A percentile compares a stretch with the other conserved stretches of the same genome.
Conservation (phyloP, 2,329 filamentous ascomycete species). For the Colletotrichum scovillei region DNA sequence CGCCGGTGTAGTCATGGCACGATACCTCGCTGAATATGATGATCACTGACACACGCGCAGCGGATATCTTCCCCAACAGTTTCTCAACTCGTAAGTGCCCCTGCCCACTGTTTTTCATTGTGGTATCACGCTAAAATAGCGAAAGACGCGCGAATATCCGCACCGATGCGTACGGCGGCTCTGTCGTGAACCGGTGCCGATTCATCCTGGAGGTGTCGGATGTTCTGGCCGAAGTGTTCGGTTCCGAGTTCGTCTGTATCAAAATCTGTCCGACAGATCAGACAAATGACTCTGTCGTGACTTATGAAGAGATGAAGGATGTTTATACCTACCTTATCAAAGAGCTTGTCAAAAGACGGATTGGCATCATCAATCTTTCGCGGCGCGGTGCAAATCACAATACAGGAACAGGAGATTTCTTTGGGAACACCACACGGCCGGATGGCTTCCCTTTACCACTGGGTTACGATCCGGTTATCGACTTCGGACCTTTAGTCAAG, state of each 20-base stretch:
- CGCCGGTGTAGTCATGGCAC: not conserved
- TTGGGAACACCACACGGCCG: not conserved
- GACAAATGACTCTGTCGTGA: constrained; percentile 58
- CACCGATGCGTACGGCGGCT: constrained; percentile 61
- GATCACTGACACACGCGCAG: not conserved
- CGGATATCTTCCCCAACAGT: constrained; percentile 21
- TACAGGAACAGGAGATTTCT: not conserved
- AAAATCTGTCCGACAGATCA: constrained; percentile 59
- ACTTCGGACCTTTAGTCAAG: constrained; percentile 24
- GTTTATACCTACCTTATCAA: constrained; percentile 58
- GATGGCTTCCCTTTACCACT: not conserved
- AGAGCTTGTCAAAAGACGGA: constrained; percentile 55
- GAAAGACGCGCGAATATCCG: constrained; percentile 55
- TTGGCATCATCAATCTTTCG: constrained; percentile 61
- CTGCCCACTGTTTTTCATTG: not conserved
- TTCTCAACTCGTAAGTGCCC: constrained; percentile 17
- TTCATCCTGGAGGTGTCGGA: constrained; percentile 60
- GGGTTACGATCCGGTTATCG: constrained; percentile 13
- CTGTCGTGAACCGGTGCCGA: constrained; percentile 59
- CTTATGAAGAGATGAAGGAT: constrained; percentile 8
- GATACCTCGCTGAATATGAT: no score
- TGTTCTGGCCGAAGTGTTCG: constrained; percentile 31
- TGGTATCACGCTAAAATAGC: not conserved
- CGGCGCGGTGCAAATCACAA: constrained; percentile 14
- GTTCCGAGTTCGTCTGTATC: constrained; percentile 51